These are phyloP conservation scores for Sclerotinia nivalis DNA, from an alignment of 2,329 filamentous ascomycete genomes.

Conservation along the genomic window DNA sequence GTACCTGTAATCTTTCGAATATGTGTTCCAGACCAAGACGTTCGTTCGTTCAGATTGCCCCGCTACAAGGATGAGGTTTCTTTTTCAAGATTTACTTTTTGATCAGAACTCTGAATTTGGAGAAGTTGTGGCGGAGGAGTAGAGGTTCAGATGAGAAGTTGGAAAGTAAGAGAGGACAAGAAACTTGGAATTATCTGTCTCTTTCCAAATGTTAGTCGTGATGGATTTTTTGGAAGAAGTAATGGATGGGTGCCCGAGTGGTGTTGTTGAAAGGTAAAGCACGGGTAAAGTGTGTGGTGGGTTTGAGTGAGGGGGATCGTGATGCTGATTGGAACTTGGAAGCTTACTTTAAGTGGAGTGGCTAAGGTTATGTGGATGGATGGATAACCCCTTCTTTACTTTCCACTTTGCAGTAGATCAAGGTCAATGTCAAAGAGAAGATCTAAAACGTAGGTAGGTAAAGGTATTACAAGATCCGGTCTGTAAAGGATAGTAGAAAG, in stretches of 20 bases:
- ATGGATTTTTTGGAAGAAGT: neutral
- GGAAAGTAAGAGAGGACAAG: neutral
- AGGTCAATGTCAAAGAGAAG: neutral
- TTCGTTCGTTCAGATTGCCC: conserved; percentile 10
- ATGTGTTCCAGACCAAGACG: conserved; percentile 19
- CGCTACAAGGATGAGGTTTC: conserved; percentile 22
- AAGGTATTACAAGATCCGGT: neutral
- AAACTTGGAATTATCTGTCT: neutral
- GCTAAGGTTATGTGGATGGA: neutral
- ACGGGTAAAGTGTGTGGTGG: neutral
- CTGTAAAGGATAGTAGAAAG: too few species aligned
- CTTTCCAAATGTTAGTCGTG: neutral
- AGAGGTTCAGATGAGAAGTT: neutral
- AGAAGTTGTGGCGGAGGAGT: neutral
- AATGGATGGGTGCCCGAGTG: neutral
- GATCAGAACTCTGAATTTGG: neutral
- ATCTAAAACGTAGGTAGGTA: neutral
- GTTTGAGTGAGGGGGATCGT: conserved; percentile 1
- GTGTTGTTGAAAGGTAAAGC: conserved; percentile 7
- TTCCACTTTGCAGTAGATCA: neutral
- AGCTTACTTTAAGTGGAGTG: neutral
- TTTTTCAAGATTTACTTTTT: neutral
- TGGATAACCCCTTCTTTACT: conserved; percentile 3
- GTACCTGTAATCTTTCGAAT: conserved; percentile 20
- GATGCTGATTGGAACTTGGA: conserved; percentile 4